Percentiles rank a stretch among this genome's conserved stretches.
These are phyloP conservation scores for Solanum piurae DNA, from an alignment of 257 asterid species.

Conservation along the genomic window DNA sequence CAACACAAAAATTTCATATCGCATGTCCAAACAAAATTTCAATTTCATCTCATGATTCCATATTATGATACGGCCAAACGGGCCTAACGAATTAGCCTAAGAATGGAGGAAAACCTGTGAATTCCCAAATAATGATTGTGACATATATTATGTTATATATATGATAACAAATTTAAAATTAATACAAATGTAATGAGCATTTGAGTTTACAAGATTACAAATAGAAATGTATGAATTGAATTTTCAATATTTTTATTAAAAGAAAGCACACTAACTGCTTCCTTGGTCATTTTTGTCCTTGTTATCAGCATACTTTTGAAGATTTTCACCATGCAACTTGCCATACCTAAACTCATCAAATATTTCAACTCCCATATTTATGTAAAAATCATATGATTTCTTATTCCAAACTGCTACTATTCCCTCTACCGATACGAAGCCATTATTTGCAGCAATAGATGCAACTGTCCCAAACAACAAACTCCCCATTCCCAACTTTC, in stretches of 20 bases:
- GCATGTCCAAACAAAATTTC: too few relatives aligned
- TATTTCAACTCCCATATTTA: not conserved
- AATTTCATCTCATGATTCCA: too few relatives aligned
- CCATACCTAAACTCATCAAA: constrained; percentile 6
- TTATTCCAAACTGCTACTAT: not conserved
- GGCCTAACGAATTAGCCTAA: not conserved
- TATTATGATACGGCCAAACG: too few relatives aligned
- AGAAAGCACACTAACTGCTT: not conserved
- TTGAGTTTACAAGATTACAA: not conserved
- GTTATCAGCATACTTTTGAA: not conserved
- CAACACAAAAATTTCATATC: too few relatives aligned
- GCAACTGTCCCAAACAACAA: not conserved
- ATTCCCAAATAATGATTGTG: not conserved
- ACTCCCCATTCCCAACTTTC: not conserved
- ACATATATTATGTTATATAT: not conserved
- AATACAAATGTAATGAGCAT: not conserved
- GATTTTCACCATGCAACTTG: not conserved
- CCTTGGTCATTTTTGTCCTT: not conserved
- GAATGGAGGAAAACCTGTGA: not conserved
- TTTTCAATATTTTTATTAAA: not conserved
- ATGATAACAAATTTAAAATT: not conserved
- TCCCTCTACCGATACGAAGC: not conserved
- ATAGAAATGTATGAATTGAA: not conserved
- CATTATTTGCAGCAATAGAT: not conserved
- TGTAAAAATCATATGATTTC: not conserved